A percentile compares a stretch with the other conserved stretches of the same genome.
Evolutionary conservation across 768 basidiomycete species (phyloP).

Genomic region (Jaapia argillacea): DNA sequence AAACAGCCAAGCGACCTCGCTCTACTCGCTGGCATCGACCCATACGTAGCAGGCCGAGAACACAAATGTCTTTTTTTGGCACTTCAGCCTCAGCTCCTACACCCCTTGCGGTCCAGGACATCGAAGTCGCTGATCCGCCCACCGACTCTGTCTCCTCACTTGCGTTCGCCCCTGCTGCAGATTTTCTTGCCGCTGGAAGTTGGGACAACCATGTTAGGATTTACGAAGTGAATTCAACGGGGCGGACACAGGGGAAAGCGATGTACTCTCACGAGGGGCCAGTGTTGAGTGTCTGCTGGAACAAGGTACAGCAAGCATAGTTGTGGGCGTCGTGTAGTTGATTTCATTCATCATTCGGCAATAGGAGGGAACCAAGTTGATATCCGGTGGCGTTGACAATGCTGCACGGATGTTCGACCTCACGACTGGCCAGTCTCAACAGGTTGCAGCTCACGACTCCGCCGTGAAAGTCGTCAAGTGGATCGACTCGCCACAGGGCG

Average conservation of each 20-base stretch:
- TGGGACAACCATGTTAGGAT: slow-evolving; percentile 36
- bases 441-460: slow-evolving; percentile 30
- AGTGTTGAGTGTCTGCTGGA: slow-evolving; percentile 33
- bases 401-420: slow-evolving; percentile 33
- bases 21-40: no score
- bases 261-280: slow-evolving; percentile 34
- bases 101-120: slow-evolving; percentile 15
- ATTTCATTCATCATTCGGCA: not conserved
- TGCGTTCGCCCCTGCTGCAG: slow-evolving; percentile 30
- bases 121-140: slow-evolving; percentile 26
- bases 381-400: slow-evolving; percentile 38
- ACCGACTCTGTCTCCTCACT: slow-evolving; percentile 33
- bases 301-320: slow-evolving; percentile 13
- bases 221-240: slow-evolving; percentile 30
- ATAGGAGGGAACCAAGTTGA: slow-evolving; percentile 26
- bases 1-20: no score
- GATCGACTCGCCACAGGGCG: slow-evolving; percentile 10
- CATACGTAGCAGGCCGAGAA: no score
- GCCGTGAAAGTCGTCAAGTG: slow-evolving; percentile 25
- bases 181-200: slow-evolving; percentile 33
- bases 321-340: not conserved
- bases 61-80: slow-evolving; percentile 11
- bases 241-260: slow-evolving; percentile 25
- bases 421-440: slow-evolving; percentile 22
- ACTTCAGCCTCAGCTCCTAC: slow-evolving; percentile 1